A percentile compares a stretch with the other conserved stretches of the same genome.
Evolutionary conservation across 768 basidiomycete species (phyloP).

Genomic region (Russula emetica): DNA sequence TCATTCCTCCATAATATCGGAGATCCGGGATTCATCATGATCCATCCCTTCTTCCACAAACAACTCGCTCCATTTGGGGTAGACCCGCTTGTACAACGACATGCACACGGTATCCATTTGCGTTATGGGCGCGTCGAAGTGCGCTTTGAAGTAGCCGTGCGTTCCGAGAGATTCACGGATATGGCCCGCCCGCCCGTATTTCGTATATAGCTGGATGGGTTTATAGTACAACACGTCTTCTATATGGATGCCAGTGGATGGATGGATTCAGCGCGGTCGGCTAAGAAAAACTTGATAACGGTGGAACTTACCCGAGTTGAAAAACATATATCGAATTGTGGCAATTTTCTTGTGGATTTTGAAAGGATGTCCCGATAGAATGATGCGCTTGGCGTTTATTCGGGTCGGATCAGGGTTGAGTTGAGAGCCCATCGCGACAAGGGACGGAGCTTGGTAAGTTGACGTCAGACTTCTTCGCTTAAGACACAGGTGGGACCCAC

Average conservation of each 20-base stretch:
- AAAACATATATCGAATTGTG: conserved; percentile 98
- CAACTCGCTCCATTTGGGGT: conserved; percentile 74
- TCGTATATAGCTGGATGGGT: conserved; percentile 89
- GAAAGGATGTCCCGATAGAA: conserved; percentile 94
- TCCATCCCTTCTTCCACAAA: conserved; percentile 37
- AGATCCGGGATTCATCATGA: conserved; percentile 3
- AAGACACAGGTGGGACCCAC: conserved; percentile 38
- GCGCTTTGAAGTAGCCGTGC: conserved; percentile 94
- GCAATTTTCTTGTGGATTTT: conserved; percentile 97
- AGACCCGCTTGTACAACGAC: conserved; percentile 92
- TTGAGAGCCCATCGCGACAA: conserved; percentile 89
- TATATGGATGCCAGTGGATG: conserved; percentile 28
- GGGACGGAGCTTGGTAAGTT: conserved; percentile 53
- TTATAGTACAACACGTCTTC: conserved; percentile 92
- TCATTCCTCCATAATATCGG: conserved; percentile 31
- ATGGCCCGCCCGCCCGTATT: conserved; percentile 85
- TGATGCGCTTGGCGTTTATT: conserved; percentile 87
- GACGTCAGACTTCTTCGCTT: conserved; percentile 16
- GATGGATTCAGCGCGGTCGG: conserved; percentile 1
- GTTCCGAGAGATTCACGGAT: conserved; percentile 90
- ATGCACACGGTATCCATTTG: conserved; percentile 98
- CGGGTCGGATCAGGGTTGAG: conserved; percentile 87
- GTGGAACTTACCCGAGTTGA: conserved; percentile 64
- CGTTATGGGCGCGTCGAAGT: conserved; percentile 87
- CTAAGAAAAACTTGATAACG: conserved; percentile 13